A percentile compares a stretch with the other conserved stretches of the same genome.
phyloP scores from a whole-genome alignment of 176 grass and related monocot species.

The Aegilops longissima region DNA sequence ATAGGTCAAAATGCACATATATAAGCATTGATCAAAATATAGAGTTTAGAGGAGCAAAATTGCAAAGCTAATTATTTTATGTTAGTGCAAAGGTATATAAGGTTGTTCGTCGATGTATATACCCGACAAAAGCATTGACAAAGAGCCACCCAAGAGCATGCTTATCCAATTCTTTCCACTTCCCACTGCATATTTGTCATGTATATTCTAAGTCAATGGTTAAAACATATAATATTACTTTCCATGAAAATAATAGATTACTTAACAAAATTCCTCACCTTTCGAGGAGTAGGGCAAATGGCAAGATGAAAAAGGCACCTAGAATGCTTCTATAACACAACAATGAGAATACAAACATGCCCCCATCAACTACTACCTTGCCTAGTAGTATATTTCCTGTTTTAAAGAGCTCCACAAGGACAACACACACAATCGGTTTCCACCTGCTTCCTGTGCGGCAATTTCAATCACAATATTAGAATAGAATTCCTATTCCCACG shows the following conservation, averaged over 20 bases:
- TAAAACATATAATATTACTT: background rate
- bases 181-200: background rate
- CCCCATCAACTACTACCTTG: background rate
- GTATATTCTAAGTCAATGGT: background rate
- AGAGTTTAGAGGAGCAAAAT: too few relatives aligned
- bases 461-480: background rate
- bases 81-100: too few relatives aligned
- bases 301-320: background rate
- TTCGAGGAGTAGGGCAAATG: background rate
- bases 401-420: background rate
- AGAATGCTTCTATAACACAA: background rate
- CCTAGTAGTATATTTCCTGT: background rate
- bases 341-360: background rate
- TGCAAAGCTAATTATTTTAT: too few relatives aligned
- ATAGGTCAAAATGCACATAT: too few relatives aligned
- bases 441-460: background rate
- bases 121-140: background rate
- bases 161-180: slow-evolving; percentile 5
- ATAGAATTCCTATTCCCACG: background rate
- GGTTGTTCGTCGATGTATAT: background rate
- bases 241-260: background rate
- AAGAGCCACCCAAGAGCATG: background rate
- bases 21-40: too few relatives aligned
- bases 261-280: background rate
- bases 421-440: background rate